Evolutionary conservation across 2,329 filamentous ascomycete genomes (phyloP), one percentile per base, ranked within the genome.

Genomic region (Shiraia bambusicola): DNA sequence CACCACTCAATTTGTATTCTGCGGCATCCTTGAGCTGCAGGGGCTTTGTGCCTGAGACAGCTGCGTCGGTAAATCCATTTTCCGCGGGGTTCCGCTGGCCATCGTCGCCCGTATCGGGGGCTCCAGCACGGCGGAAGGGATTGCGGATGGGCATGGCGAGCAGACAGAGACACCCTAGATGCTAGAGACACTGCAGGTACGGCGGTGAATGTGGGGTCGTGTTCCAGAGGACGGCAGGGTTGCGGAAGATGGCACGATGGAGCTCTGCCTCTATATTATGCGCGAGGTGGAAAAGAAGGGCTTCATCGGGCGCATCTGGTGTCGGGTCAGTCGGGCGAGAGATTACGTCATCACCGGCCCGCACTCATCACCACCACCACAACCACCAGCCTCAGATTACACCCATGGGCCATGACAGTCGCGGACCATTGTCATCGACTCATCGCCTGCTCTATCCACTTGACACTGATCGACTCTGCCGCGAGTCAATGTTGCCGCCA

Each of bases 1-100:
- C 64, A 78, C 75, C 75, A 61, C 75, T 76, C 59, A 78, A 46
- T 57, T 78, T 75, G 63, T 76, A 78, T 50, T 78, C 75, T n/a
- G 69, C 58, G 10, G 72, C 64, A 47, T 72, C 67, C 50, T 72
- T 71, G 52, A 72, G 66, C 40, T 73, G 67, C 45, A 75, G 58
- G 34, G 69, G 69, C 52, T 70, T 67, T 41, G 64, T 43, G 42
- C 66, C 68, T 17, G 55, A 58, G 34, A 67, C 59, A n/a, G 62
- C 47, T 27, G 60, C 63, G 47, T 52, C 56, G 50, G 63, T 56
- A 46, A 69, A 66, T 8, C 54, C 61, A 37, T 49, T 54, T 40
- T 66, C 67, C 47, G 64, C 47, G 27, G 50, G 51, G 47, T 40
- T 57, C 54, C 58, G 65, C 39, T 59, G 59, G 38, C 54, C 45